These are phyloP conservation scores for Boletellus emodensis DNA, from an alignment of 768 basidiomycete genomes.

Conservation along the genomic window DNA sequence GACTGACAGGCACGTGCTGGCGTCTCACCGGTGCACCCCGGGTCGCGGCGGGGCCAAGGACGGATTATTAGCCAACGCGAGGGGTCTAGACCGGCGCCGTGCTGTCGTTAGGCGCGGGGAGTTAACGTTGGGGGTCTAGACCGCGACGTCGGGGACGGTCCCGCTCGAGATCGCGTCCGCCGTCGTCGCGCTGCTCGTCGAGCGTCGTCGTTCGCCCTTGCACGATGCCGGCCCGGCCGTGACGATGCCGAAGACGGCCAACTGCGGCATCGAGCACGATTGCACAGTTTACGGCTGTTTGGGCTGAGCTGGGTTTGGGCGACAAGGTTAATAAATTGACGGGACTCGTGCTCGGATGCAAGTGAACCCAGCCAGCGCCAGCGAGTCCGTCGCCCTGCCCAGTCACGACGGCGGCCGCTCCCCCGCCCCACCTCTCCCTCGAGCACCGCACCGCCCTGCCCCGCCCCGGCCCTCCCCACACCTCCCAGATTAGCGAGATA, in stretches of 20 bases:
- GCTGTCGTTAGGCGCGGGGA: slow-evolving; percentile 15
- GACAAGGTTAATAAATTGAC: slow-evolving; percentile 23
- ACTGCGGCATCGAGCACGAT: slow-evolving; percentile 1
- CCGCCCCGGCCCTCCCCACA: not conserved
- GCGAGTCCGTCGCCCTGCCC: slow-evolving; percentile 1
- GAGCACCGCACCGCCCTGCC: slow-evolving; percentile 9
- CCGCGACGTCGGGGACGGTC: slow-evolving; percentile 16
- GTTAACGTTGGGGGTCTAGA: slow-evolving; percentile 22
- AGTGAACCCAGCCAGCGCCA: not conserved
- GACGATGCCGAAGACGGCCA: slow-evolving; percentile 2
- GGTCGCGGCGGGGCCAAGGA: no score
- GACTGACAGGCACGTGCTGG: no score
- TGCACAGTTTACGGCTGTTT: slow-evolving; percentile 27
- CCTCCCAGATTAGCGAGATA: slow-evolving; percentile 4
- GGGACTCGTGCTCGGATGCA: slow-evolving; percentile 17
- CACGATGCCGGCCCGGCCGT: not conserved
- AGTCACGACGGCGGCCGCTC: not conserved
- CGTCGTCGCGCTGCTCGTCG: not conserved
- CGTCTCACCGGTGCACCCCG: no score
- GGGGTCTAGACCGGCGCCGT: slow-evolving; percentile 8
- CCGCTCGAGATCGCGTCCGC: slow-evolving; percentile 24
- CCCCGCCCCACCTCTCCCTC: not conserved
- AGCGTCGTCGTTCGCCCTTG: not conserved
- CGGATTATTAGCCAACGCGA: no score
- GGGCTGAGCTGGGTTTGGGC: slow-evolving; percentile 16